Percentiles rank a stretch among this genome's conserved stretches.
phyloP scores from a whole-genome alignment of 495 filamentous ascomycete species.

The Cercophora samala region DNA sequence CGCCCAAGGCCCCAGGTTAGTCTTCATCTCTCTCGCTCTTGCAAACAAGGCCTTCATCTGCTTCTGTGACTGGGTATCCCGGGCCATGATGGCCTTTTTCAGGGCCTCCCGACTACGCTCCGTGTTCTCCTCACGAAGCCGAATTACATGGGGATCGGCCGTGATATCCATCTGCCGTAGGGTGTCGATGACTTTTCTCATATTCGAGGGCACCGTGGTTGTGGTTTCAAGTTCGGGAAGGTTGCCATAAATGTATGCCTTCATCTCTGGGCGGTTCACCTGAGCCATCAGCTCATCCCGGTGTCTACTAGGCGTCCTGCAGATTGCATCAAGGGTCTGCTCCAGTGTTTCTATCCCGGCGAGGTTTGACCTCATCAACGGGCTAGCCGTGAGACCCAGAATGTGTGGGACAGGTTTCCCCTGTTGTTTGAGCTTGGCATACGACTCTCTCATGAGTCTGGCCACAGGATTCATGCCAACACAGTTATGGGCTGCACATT shows the following conservation, averaged over 20 bases:
- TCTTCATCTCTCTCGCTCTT: slow-evolving; percentile 50
- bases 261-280: slow-evolving; percentile 64
- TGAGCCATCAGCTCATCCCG: slow-evolving; percentile 65
- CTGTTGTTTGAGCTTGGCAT: slow-evolving; percentile 45
- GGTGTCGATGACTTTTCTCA: slow-evolving; percentile 37
- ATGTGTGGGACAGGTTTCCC: slow-evolving; percentile 60
- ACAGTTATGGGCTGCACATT: slow-evolving; percentile 64
- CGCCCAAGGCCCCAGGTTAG: slow-evolving; percentile 71
- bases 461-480: slow-evolving; percentile 61
- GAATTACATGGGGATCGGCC: slow-evolving; percentile 68
- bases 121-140: slow-evolving; percentile 41
- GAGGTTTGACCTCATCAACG: slow-evolving; percentile 58
- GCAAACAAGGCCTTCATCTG: slow-evolving; percentile 59
- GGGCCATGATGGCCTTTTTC: slow-evolving; percentile 43
- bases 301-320: slow-evolving; percentile 67
- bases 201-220: slow-evolving; percentile 23
- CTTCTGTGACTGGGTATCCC: slow-evolving; percentile 60
- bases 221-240: slow-evolving; percentile 9
- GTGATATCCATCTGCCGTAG: slow-evolving; percentile 54
- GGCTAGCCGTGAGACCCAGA: slow-evolving; percentile 83
- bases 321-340: slow-evolving; percentile 67
- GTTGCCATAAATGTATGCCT: slow-evolving; percentile 47
- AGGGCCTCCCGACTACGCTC: slow-evolving; percentile 40
- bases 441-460: slow-evolving; percentile 75
- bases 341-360: slow-evolving; percentile 61